phyloP scores from a whole-genome alignment of 345 rosid genomes.

The Anastatica hierochuntica region DNA sequence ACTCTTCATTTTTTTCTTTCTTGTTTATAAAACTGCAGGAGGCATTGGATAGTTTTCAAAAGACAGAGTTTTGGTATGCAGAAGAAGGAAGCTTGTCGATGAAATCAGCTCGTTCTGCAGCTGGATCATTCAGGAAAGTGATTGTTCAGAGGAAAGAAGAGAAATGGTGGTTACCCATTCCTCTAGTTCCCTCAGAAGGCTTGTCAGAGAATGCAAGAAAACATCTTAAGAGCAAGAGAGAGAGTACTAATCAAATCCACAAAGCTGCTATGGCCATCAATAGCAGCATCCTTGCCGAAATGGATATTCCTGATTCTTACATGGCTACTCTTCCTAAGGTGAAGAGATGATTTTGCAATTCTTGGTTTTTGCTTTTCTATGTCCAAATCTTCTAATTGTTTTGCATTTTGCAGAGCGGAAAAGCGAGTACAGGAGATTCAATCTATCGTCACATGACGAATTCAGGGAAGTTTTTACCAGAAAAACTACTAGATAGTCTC shows the following conservation, averaged over 20 bases:
- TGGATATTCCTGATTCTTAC: conserved; percentile 82
- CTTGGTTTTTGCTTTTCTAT: too few relatives aligned
- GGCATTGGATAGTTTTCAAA: conserved; percentile 60
- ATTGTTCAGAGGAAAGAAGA: conserved; percentile 65
- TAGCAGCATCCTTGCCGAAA: conserved; percentile 55
- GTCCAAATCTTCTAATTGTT: too few relatives aligned
- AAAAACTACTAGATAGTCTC: conserved; percentile 48
- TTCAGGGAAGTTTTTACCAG: conserved; percentile 56
- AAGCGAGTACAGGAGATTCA: conserved; percentile 60
- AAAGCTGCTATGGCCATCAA: conserved; percentile 96
- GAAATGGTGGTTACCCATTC: conserved; percentile 93
- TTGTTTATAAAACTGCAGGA: conserved; percentile 45
- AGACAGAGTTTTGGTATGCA: conserved; percentile 85
- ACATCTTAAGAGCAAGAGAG: conserved; percentile 47
- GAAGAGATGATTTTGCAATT: too few relatives aligned
- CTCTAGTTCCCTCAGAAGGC: conserved; percentile 59
- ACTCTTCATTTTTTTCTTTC: neutral
- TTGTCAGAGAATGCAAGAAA: conserved; percentile 70
- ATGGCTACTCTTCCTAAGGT: conserved; percentile 76
- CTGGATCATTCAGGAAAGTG: conserved; percentile 58
- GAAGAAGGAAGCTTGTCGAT: conserved; percentile 65
- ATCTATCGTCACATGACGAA: conserved; percentile 49
- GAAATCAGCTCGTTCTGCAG: conserved; percentile 39
- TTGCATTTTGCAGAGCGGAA: conserved; percentile 53
- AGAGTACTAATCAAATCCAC: conserved; percentile 68